Base-by-base conservation (phyloP, 768 basidiomycete species). In the Agaricus subrufescens region DNA sequence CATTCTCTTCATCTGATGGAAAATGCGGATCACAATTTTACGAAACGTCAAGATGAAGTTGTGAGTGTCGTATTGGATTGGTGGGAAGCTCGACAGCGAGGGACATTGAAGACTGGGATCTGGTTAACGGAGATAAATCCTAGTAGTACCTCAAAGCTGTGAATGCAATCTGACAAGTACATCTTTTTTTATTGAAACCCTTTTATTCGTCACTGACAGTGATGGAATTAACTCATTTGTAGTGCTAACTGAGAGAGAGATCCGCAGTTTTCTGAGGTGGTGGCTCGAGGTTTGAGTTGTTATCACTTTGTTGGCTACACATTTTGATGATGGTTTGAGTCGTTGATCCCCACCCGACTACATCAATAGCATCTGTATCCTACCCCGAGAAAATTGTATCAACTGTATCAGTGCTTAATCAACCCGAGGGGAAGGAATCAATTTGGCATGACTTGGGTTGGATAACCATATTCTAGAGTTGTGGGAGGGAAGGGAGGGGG, bases 1-100 rank as follows among this genome's bases (percentile, higher is more conserved):
- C 87, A 91, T 65, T 84, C 75, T 15, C 72, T 92, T 26, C 79
- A 85, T 64, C 71, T 87, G 26, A 70, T 90, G 39, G 91, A 92
- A 66, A 79, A 78, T 44, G 87, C 85, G 7, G 89, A 91, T 70
- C 91, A 92, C 65, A 92, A 91, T 68, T 87, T 85, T 62, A 83
- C 81, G 25, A 83, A 85, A 25, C 78, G 79, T 54, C 80, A 82
- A 59, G 86, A 88, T 53, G 81, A 88, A 50, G 76, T 92, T 12
- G 82, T 88, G 19, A 79, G 80, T 37, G 75, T 76, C 30, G 83
- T 93, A 52, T 67, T 89, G 27, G 81, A 82, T 39, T 93, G 90
- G 90, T 83, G 80, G 77, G 70, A 74, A 19, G 67, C 71, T 40
- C 73, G 76, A 34, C 63, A 75, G 54, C 69, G 68, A n/a, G 73